Evolutionary conservation across 1,284 basidiomycete species (phyloP).

Genomic region (Ceraceosorus bombacis): DNA sequence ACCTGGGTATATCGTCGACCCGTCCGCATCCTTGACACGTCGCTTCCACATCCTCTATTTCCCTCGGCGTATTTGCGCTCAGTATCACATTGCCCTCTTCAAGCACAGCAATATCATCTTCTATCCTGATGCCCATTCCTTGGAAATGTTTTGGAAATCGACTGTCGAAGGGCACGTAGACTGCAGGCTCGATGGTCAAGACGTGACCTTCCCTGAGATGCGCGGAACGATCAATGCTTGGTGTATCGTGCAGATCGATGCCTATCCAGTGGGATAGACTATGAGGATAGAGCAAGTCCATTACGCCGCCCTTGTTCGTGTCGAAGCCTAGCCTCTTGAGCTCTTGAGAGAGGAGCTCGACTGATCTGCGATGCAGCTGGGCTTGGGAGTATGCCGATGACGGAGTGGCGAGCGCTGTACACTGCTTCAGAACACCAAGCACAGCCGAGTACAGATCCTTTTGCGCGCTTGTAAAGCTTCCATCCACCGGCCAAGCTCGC

Average conservation of each 20-base stretch:
- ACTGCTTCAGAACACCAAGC: conserved; percentile 65
- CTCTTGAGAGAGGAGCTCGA: conserved; percentile 64
- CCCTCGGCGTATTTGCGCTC: conserved; percentile 35
- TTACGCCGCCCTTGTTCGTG: conserved; percentile 54
- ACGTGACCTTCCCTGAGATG: conserved; percentile 34
- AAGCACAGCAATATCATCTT: conserved; percentile 43
- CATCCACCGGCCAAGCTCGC: conserved; percentile 45
- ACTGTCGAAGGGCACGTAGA: conserved; percentile 41
- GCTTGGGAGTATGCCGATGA: conserved; percentile 58
- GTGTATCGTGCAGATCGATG: conserved; percentile 54
- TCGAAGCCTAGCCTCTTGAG: conserved; percentile 71
- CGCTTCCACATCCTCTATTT: conserved; percentile 43
- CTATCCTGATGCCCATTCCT: conserved; percentile 44
- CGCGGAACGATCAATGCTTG: conserved; percentile 30
- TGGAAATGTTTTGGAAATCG: conserved; percentile 36
- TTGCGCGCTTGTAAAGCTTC: conserved; percentile 68
- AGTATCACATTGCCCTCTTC: conserved; percentile 29
- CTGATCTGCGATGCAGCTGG: conserved; percentile 71
- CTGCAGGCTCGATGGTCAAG: conserved; percentile 44
- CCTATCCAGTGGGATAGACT: conserved; percentile 72
- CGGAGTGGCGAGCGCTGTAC: conserved; percentile 55
- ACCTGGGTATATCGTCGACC: too few relatives aligned
- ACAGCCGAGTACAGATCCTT: conserved; percentile 78
- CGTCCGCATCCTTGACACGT: conserved; percentile 17
- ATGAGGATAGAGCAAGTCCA: conserved; percentile 79